Conservation (phyloP, 192 early-diverging fungal species). For the Coemansia sp. region DNA sequence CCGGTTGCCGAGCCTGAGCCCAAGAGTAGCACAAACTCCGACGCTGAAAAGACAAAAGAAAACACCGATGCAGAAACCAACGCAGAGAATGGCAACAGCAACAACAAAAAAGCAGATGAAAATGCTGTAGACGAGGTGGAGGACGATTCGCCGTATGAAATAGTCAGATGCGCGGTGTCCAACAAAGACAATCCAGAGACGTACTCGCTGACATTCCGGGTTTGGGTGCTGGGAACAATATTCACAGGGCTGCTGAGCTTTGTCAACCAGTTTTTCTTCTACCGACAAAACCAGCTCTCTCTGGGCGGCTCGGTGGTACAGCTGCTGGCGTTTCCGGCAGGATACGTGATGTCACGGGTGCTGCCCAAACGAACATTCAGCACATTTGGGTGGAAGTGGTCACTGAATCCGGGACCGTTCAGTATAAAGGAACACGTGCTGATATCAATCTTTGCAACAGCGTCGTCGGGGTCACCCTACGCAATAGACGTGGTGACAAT, state of each 20-base stretch:
- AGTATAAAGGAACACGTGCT: constrained; percentile 86
- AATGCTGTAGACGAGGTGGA: constrained; percentile 10
- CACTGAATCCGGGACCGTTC: constrained; percentile 82
- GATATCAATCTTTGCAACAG: constrained; percentile 74
- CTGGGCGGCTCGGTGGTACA: constrained; percentile 70
- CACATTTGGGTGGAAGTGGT: constrained; percentile 54
- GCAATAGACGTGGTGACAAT: constrained; percentile 74
- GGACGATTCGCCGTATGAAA: constrained; percentile 60
- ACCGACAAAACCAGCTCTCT: constrained; percentile 76
- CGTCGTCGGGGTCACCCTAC: constrained; percentile 68
- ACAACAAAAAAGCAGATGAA: constrained; percentile 35
- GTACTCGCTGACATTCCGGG: constrained; percentile 71
- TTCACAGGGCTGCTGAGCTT: constrained; percentile 66
- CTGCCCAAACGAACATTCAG: constrained; percentile 58
- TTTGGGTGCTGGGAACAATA: constrained; percentile 66
- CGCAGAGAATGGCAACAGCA: background rate
- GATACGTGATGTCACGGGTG: constrained; percentile 61
- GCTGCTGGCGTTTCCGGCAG: constrained; percentile 74
- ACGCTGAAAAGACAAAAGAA: background rate
- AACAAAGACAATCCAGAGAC: constrained; percentile 66
- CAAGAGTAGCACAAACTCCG: background rate
- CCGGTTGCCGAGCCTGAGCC: background rate
- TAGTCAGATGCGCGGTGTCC: constrained; percentile 66
- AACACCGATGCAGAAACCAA: background rate
- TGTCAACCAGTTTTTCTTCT: constrained; percentile 81